phyloP scores from a whole-genome alignment of 352 stramenopile genomes.

The Phytopythium delawarense region DNA sequence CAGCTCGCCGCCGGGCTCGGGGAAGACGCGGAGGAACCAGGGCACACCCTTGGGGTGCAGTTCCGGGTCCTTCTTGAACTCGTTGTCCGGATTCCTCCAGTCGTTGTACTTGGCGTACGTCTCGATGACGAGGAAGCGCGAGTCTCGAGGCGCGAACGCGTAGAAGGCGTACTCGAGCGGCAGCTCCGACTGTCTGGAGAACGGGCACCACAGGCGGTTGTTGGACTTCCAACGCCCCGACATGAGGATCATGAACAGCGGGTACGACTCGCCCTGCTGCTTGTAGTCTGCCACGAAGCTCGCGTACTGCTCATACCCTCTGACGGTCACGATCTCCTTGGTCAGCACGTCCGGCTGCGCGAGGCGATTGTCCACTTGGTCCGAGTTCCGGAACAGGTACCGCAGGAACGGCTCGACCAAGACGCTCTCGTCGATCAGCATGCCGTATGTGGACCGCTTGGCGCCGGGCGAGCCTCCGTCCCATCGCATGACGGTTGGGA shows the following conservation, averaged over 20 bases:
- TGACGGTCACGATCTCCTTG: conserved; percentile 55
- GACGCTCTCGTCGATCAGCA: conserved; percentile 45
- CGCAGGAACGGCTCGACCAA: conserved; percentile 49
- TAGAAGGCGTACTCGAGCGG: conserved; percentile 71
- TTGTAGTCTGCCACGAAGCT: conserved; percentile 31
- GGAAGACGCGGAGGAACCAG: conserved; percentile 50
- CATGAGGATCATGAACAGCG: conserved; percentile 72
- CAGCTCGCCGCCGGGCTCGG: conserved; percentile 25
- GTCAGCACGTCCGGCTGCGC: conserved; percentile 28
- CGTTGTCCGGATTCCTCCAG: conserved; percentile 69
- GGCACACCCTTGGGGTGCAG: conserved; percentile 59
- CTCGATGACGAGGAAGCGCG: conserved; percentile 49
- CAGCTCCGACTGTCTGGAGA: conserved; percentile 60
- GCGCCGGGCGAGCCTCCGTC: conserved; percentile 26
- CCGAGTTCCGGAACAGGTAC: conserved; percentile 61
- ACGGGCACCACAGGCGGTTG: conserved; percentile 71
- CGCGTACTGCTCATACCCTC: conserved; percentile 35
- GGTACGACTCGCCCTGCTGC: conserved; percentile 20
- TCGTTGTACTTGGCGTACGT: conserved; percentile 57
- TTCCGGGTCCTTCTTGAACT: conserved; percentile 51
- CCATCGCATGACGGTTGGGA: conserved; percentile 64
- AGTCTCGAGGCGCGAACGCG: conserved; percentile 38
- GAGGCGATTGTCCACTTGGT: conserved; percentile 38
- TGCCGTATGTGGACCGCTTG: conserved; percentile 45
- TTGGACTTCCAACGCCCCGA: conserved; percentile 61